These are phyloP conservation scores for Leccinellum albellum DNA, from an alignment of 768 basidiomycete genomes.

Conservation along the genomic window DNA sequence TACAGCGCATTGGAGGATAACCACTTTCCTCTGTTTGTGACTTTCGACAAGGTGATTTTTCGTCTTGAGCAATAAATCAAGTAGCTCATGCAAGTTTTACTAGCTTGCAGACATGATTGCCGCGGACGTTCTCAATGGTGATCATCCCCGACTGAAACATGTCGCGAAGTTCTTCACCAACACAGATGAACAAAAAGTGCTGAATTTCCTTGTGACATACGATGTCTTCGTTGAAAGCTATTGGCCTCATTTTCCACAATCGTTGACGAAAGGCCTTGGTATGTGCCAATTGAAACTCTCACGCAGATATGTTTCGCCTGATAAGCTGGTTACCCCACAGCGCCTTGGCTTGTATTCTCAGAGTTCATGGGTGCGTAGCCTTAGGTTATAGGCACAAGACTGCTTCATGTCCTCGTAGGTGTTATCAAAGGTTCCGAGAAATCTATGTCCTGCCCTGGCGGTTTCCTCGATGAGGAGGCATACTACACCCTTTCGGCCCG, in stretches of 20 bases:
- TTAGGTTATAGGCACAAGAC: not conserved
- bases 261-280: constrained; percentile 53
- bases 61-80: not conserved
- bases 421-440: constrained; percentile 66
- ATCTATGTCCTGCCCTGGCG: constrained; percentile 32
- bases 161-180: constrained; percentile 13
- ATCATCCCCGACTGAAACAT: constrained; percentile 3
- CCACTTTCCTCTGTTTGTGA: constrained; percentile 69
- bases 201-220: constrained; percentile 39
- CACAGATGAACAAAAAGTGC: constrained; percentile 11
- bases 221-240: constrained; percentile 46
- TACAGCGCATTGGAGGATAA: constrained; percentile 55
- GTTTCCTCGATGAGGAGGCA: constrained; percentile 39
- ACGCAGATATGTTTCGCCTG: not conserved
- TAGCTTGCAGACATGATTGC: constrained; percentile 28
- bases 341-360: constrained; percentile 58
- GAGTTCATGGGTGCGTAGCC: constrained; percentile 54
- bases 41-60: constrained; percentile 53
- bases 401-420: constrained; percentile 31
- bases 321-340: constrained; percentile 30
- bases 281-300: constrained; percentile 1
- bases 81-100: not conserved
- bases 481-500: constrained; percentile 52
- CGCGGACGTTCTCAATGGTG: constrained; percentile 14
- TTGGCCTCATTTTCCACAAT: constrained; percentile 58